Conservation (phyloP, 176 grass and related monocot species). For the Aechmea fasciata region DNA sequence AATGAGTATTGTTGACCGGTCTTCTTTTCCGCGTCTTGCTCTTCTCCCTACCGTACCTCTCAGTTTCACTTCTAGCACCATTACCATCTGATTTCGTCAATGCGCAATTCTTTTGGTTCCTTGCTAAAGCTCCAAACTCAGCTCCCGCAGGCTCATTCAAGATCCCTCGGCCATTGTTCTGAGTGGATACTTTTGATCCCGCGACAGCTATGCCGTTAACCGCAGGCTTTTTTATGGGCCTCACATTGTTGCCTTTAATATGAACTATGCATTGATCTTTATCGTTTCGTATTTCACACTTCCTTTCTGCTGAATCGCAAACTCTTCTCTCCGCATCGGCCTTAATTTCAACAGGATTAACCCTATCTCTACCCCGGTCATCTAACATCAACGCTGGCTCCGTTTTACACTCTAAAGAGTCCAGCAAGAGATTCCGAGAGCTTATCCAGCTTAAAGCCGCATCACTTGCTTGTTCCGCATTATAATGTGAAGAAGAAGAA, state of each 20-base stretch:
- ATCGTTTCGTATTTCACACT: not conserved
- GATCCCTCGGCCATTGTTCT: conserved; percentile 13
- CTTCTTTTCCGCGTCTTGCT: conserved; percentile 34
- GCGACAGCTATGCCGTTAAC: conserved; percentile 7
- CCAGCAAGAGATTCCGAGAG: no score
- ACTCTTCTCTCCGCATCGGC: not conserved
- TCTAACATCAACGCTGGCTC: not conserved
- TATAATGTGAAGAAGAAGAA: conserved; percentile 6
- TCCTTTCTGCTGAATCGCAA: not conserved
- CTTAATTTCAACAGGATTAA: not conserved
- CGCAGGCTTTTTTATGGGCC: not conserved
- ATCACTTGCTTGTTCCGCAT: conserved; percentile 16
- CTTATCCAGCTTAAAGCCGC: not conserved
- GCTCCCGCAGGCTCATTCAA: not conserved
- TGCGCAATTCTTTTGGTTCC: not conserved
- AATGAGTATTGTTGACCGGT: not conserved
- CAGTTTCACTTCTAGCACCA: conserved; percentile 11
- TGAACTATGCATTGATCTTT: conserved; percentile 2
- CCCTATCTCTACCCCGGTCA: not conserved
- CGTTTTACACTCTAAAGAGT: conserved; percentile 5
- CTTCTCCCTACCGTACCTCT: conserved; percentile 13
- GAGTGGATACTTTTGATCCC: conserved; percentile 17
- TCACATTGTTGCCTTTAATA: not conserved
- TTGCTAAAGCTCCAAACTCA: conserved; percentile 8
- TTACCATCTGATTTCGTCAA: conserved; percentile 21